Evolutionary conservation across 2,329 filamentous ascomycete genomes (phyloP), one percentile per base, ranked within the genome.

Genomic region (Acrocalymma vagum): DNA sequence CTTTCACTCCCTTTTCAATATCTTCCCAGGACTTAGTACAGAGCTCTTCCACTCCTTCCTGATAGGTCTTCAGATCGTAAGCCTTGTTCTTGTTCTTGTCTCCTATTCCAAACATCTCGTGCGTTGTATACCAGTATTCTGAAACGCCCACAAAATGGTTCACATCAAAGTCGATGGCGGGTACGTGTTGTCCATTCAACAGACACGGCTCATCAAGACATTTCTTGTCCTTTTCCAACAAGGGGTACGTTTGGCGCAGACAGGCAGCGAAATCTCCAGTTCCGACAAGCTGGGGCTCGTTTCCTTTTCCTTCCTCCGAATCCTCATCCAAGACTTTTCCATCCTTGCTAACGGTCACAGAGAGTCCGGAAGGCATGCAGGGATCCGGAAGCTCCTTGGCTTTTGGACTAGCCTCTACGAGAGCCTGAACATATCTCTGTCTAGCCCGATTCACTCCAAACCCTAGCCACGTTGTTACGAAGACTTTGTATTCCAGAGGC

Each of bases 91-190:
- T n/a, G 25, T 54, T 42, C 18, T 88, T 86, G 51, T 89, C 84
- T 4, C 84, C 84, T 76, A 83, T 82, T 45, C 87, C 82, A 53
- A 99, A 97, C 2, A 97, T 86, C 38, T 94, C 91, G 59, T 99
- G 94, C 0, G 94, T 99, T 0, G 93, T 95, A 69, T 99, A 94
- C 93, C 94, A 99, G 71, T 95, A 99, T 65, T 99, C 94, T 1
- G 93, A 97, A 3, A 99, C 93, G 9, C 94, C 94, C 18, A 99
- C 86, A 61, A 99, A 99, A 67, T 96, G 95, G 60, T 99, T 99
- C 23, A 97, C 86, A 48, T 94, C 87, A 62, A 97, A 99, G 66
- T 99, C 94, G 51, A 99, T 96, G 3, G 90, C 89, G 1, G 94
- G 94, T 1, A 94, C 91, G 64, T 97, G 91, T 50, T 93, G 85